These are phyloP conservation scores for Synchytrium microbalum DNA, from an alignment of 371 early-diverging fungal genomes.

Conservation along the genomic window DNA sequence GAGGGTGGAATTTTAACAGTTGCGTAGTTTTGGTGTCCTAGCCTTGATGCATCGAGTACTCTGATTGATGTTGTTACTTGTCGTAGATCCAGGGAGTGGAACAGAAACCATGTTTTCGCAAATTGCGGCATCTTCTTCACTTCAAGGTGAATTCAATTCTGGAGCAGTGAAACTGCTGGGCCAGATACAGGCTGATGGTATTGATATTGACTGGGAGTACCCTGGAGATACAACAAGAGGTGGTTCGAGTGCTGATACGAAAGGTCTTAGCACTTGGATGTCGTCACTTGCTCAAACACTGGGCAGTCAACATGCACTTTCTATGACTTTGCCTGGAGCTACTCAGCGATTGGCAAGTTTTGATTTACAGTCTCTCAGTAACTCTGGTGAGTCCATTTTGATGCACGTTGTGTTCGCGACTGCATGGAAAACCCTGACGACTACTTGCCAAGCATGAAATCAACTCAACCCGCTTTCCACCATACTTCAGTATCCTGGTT, in stretches of 20 bases:
- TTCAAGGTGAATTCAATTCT: slow-evolving; percentile 5
- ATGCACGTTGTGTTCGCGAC: neutral
- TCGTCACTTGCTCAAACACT: neutral
- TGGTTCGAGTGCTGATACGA: slow-evolving; percentile 20
- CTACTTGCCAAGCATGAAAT: too few relatives aligned
- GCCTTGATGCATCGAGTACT: too few relatives aligned
- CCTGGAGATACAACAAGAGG: slow-evolving; percentile 23
- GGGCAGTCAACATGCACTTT: slow-evolving; percentile 11
- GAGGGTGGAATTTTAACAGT: slow-evolving; percentile 18
- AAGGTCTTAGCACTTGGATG: neutral
- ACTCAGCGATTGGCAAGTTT: neutral
- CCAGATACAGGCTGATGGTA: slow-evolving; percentile 21
- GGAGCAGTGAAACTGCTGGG: slow-evolving; percentile 14
- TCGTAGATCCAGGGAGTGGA: neutral
- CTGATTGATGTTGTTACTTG: too few relatives aligned
- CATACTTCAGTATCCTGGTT: slow-evolving; percentile 22
- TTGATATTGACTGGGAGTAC: slow-evolving; percentile 39
- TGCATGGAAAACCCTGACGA: too few relatives aligned
- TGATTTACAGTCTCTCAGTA: neutral
- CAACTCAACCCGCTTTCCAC: slow-evolving; percentile 26
- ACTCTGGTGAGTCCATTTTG: neutral
- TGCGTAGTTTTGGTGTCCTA: too few relatives aligned
- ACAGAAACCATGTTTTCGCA: slow-evolving; percentile 9
- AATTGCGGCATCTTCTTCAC: neutral
- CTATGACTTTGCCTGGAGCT: slow-evolving; percentile 27